Base-by-base conservation (phyloP, 805 yeast species). In the Zygosaccharomyces pseudorouxii region DNA sequence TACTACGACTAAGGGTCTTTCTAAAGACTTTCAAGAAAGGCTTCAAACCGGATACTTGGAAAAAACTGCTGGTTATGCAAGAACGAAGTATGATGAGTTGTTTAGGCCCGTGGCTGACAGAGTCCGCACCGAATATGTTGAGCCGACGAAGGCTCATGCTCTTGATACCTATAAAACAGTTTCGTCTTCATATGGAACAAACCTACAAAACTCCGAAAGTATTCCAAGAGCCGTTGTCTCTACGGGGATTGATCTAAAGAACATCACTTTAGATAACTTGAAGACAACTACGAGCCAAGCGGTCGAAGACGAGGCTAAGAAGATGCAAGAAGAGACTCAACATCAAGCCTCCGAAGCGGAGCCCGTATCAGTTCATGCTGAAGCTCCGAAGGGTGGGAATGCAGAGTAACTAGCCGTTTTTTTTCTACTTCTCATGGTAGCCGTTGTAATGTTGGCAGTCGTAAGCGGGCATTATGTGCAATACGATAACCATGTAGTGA, bases 161-260 rank as follows among this genome's bases (percentile, higher is more conserved):
- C 31, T 48, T 31, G 56, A 56, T 18, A 55, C 59, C 3, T 64
- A 61, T 46, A 61, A 64, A 48, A 55, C 62, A 10, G 65, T 64
- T 9, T 57, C 66, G 1, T 51, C 55, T 2, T 54, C 55, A 27
- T 64, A 64, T 47, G 68, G 63, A 45, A 52, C 54, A 37, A 64
- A 63, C 27, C 47, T 59, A 38, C 56, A 42, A 47, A 59, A 60
- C 46, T 50, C 59, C 25, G 65, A 63, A 35, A 61, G 62, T 35
- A 57, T 65, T 12, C 69, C 70, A 30, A 58, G 59, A 20, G 70
- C 70, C 3, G 48, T 65, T 16, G 57, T 63, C 10, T 53, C 62
- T 23, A 65, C 70, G 2, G 67, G 70, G 20, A 50, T 58, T 22
- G 68, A 65, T 20, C 45, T 65, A 18, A 67, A 65, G 47, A 54